Conservation (phyloP, 2,329 filamentous ascomycete genomes). For the Penicillium psychrosexuale region DNA sequence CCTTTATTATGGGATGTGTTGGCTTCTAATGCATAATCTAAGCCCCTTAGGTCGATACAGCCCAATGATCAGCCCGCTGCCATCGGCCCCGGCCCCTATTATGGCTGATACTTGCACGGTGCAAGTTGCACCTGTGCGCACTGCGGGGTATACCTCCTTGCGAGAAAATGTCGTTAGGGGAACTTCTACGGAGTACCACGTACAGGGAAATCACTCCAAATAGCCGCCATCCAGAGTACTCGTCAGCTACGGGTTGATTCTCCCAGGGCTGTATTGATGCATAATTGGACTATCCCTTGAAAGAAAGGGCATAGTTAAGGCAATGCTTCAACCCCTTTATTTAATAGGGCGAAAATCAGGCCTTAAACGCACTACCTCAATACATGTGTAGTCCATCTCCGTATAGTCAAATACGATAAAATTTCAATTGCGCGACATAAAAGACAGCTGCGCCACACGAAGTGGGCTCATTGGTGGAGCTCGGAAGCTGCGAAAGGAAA, state of each 20-base stretch:
- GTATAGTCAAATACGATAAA: not conserved
- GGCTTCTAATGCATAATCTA: not conserved
- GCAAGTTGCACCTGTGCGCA: not conserved
- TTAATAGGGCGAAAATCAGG: not conserved
- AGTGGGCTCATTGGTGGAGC: slow-evolving; percentile 19
- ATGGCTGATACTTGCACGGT: too few species aligned
- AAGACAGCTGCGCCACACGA: slow-evolving; percentile 20
- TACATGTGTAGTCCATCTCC: not conserved
- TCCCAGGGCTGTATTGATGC: not conserved
- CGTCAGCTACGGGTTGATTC: not conserved
- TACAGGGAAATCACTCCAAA: not conserved
- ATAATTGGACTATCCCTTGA: not conserved
- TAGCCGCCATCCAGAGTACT: not conserved
- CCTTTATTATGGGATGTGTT: not conserved
- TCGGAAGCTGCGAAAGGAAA: slow-evolving; percentile 3
- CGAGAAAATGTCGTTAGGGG: not conserved
- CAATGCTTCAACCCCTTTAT: not conserved
- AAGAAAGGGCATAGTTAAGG: not conserved
- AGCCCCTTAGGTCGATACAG: not conserved
- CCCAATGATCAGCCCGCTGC: too few species aligned
- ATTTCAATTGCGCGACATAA: not conserved
- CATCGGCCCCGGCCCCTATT: too few species aligned
- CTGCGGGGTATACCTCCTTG: slow-evolving; percentile 16
- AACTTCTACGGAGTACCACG: not conserved
- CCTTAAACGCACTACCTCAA: not conserved